Percentiles rank a stretch among this genome's conserved stretches.
Evolutionary conservation across 2,329 filamentous ascomycete species (phyloP).

Genomic region (Fusarium pseudograminearum): DNA sequence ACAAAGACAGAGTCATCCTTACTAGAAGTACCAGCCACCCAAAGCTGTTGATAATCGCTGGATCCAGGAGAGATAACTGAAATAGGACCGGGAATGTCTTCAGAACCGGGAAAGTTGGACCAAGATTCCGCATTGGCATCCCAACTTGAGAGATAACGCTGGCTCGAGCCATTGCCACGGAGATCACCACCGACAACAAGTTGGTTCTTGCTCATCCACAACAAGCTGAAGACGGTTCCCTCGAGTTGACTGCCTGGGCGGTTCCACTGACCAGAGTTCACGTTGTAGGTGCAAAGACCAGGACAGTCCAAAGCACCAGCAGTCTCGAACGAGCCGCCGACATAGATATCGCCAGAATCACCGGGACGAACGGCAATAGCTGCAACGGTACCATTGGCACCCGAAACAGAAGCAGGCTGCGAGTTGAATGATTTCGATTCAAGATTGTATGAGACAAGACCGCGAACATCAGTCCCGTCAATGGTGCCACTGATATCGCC

Average conservation of each 20-base stretch:
- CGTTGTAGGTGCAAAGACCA: constrained; percentile 83
- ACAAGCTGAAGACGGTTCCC: constrained; percentile 77
- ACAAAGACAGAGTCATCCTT: constrained; percentile 78
- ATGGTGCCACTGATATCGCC: constrained; percentile 81
- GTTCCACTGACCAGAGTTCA: constrained; percentile 79
- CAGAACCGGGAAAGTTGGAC: constrained; percentile 70
- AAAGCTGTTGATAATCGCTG: constrained; percentile 77
- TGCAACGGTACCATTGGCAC: constrained; percentile 78
- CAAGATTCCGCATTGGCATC: constrained; percentile 76
- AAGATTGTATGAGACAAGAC: constrained; percentile 85
- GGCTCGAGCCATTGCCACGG: constrained; percentile 70
- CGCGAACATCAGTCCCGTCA: constrained; percentile 71
- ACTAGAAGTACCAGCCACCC: constrained; percentile 78
- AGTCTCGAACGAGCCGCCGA: constrained; percentile 85
- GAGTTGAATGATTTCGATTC: constrained; percentile 70
- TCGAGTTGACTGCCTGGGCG: constrained; percentile 78
- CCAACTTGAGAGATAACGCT: constrained; percentile 77
- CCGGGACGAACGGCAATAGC: constrained; percentile 77
- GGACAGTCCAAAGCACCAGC: constrained; percentile 87
- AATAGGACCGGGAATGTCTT: constrained; percentile 81
- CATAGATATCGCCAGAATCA: constrained; percentile 79
- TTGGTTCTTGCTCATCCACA: constrained; percentile 79
- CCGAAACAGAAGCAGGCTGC: constrained; percentile 81
- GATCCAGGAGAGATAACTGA: constrained; percentile 81
- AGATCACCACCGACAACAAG: constrained; percentile 85